Evolutionary conservation across 1,139 yeast species (phyloP).

Genomic region (Pichia sp.): DNA sequence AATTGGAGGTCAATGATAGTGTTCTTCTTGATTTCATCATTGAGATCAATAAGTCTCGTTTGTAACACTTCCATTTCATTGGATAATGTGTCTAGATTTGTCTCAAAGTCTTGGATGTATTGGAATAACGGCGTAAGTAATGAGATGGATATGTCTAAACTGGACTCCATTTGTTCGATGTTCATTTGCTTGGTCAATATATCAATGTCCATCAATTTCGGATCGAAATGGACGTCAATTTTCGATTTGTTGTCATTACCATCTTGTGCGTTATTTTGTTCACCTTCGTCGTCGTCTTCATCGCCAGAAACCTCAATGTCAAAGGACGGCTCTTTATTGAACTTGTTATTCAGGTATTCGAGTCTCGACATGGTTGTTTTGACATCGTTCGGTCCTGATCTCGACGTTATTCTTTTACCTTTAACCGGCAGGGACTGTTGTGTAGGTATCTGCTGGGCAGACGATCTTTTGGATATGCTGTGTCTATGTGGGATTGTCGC

Average conservation of each 20-base stretch:
- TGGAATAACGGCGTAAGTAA: constrained; percentile 37
- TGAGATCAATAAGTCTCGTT: constrained; percentile 56
- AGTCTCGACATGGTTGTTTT: constrained; percentile 8
- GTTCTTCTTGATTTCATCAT: constrained; percentile 55
- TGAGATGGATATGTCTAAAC: constrained; percentile 5
- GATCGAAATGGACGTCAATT: not conserved
- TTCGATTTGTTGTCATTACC: not conserved
- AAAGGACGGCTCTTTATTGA: constrained; percentile 12
- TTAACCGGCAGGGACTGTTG: not conserved
- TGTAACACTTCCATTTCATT: constrained; percentile 56
- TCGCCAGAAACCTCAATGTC: constrained; percentile 16
- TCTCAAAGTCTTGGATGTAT: constrained; percentile 51
- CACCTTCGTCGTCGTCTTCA: constrained; percentile 2
- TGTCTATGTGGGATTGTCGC: constrained; percentile 10
- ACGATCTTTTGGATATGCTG: constrained; percentile 15
- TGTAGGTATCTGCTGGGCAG: not conserved
- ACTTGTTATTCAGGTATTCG: constrained; percentile 13
- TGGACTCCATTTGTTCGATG: constrained; percentile 3
- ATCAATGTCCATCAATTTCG: constrained; percentile 9
- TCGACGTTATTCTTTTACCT: not conserved
- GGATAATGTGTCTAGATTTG: constrained; percentile 57
- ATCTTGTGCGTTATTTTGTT: not conserved
- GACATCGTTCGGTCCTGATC: constrained; percentile 5
- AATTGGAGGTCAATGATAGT: constrained; percentile 55
- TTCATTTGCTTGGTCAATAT: not conserved